Conservation (phyloP, 2,329 filamentous ascomycete species). For the Claviceps purpurea region DNA sequence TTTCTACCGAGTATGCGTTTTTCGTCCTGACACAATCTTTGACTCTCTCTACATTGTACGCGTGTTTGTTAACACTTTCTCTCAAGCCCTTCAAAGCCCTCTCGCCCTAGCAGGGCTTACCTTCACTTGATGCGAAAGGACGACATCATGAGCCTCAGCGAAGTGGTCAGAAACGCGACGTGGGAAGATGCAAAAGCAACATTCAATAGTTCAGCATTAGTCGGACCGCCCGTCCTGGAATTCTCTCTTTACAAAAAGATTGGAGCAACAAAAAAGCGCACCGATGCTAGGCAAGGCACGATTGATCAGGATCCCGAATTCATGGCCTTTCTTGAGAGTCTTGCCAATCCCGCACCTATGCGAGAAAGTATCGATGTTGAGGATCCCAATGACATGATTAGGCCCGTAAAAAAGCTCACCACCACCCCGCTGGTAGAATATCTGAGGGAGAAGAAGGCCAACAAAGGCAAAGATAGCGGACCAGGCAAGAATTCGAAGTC, state of each 20-base stretch:
- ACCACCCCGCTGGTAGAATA: conserved; percentile 85
- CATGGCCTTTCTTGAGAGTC: conserved; percentile 76
- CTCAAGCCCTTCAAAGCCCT: conserved; percentile 67
- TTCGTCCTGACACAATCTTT: background rate
- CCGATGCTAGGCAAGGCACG: conserved; percentile 78
- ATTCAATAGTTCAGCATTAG: conserved; percentile 54
- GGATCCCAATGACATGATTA: conserved; percentile 26
- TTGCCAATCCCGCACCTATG: conserved; percentile 53
- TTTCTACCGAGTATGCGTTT: conserved; percentile 63
- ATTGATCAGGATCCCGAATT: conserved; percentile 97
- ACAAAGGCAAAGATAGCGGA: conserved; percentile 43
- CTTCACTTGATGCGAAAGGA: conserved; percentile 64
- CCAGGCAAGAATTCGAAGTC: conserved; percentile 35
- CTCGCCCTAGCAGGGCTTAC: conserved; percentile 67
- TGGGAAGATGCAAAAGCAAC: conserved; percentile 79
- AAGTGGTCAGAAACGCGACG: conserved; percentile 51
- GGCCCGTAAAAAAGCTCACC: conserved; percentile 48
- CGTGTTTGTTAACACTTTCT: conserved; percentile 3
- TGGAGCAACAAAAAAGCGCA: conserved; percentile 58
- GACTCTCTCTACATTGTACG: conserved; percentile 2
- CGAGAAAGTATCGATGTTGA: conserved; percentile 32
- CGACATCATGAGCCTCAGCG: conserved; percentile 53
- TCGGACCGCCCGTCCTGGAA: conserved; percentile 69
- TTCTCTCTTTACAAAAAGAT: conserved; percentile 75
- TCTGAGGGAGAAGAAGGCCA: conserved; percentile 83